A percentile compares a stretch with the other conserved stretches of the same genome.
These are phyloP conservation scores for Plasmodium knowlesi DNA, from an alignment of 169 alveolate genomes.

Conservation along the genomic window DNA sequence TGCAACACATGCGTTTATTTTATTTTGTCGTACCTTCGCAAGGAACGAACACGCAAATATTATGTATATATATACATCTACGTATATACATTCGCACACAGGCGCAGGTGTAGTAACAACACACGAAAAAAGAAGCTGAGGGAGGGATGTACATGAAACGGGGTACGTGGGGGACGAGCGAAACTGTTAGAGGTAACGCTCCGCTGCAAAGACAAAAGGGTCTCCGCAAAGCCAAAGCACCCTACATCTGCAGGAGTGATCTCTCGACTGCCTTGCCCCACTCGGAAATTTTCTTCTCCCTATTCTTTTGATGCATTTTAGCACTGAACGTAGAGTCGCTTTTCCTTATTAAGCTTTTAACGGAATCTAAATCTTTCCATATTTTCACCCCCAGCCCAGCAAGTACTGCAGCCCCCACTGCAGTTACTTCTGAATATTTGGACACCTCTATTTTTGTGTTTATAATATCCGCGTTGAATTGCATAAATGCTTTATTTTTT, in stretches of 20 bases:
- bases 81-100: not conserved
- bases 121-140: not conserved
- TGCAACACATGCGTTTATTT: not conserved
- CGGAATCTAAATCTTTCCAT: slow-evolving; percentile 83
- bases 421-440: slow-evolving; percentile 84
- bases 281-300: slow-evolving; percentile 75
- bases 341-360: slow-evolving; percentile 69
- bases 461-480: slow-evolving; percentile 88
- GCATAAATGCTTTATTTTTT: slow-evolving; percentile 86
- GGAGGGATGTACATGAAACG: not conserved
- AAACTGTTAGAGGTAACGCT: not conserved
- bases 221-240: no score
- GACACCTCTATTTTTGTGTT: slow-evolving; percentile 80
- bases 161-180: not conserved
- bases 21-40: not conserved
- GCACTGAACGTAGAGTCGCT: slow-evolving; percentile 76
- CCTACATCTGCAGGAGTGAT: slow-evolving; percentile 72
- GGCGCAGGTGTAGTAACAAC: not conserved
- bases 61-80: not conserved
- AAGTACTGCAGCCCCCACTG: slow-evolving; percentile 91
- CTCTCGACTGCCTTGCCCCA: slow-evolving; percentile 86
- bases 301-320: slow-evolving; percentile 64
- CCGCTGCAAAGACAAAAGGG: not conserved
- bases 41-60: not conserved
- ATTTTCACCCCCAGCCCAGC: slow-evolving; percentile 89